Evolutionary conservation across 2,329 filamentous ascomycete genomes (phyloP).

Genomic region (Stagonosporopsis cucurbitacearum): DNA sequence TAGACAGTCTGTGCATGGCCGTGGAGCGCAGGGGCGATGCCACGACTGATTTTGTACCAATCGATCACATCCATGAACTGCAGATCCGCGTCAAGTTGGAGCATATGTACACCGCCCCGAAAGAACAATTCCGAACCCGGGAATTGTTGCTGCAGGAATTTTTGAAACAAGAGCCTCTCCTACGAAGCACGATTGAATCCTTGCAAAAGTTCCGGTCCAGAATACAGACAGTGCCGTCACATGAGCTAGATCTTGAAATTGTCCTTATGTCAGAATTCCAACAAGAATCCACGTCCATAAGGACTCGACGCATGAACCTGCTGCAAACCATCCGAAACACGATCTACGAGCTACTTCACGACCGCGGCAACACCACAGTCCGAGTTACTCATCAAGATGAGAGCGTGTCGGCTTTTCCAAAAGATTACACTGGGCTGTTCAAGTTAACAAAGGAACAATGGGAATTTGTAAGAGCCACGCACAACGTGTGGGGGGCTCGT

Average conservation of each 20-base stretch:
- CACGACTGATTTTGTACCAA: conserved; percentile 13
- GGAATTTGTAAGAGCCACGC: conserved; percentile 21
- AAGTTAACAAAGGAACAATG: conserved; percentile 27
- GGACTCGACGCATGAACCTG: conserved; percentile 12
- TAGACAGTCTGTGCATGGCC: conserved; percentile 18
- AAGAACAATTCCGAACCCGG: background rate
- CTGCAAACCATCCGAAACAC: conserved; percentile 25
- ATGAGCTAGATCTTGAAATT: conserved; percentile 26
- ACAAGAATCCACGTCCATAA: too few relatives aligned
- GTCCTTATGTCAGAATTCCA: conserved; percentile 26
- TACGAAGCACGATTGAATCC: conserved; percentile 5
- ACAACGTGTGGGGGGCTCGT: background rate
- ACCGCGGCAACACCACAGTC: conserved; percentile 18
- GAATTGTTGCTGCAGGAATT: background rate
- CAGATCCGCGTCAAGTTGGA: conserved; percentile 36
- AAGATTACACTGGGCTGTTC: conserved; percentile 23
- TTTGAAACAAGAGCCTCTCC: background rate
- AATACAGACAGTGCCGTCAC: background rate
- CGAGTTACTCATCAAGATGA: conserved; percentile 31
- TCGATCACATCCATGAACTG: conserved; percentile 25
- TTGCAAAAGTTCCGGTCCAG: background rate
- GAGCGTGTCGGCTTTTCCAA: conserved; percentile 21
- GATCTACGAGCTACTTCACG: conserved; percentile 29
- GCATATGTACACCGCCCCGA: conserved; percentile 12
- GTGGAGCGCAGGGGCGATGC: background rate